These are phyloP conservation scores for Pterocarpus macrocarpus DNA, from an alignment of 306 rosid species.

Conservation along the genomic window DNA sequence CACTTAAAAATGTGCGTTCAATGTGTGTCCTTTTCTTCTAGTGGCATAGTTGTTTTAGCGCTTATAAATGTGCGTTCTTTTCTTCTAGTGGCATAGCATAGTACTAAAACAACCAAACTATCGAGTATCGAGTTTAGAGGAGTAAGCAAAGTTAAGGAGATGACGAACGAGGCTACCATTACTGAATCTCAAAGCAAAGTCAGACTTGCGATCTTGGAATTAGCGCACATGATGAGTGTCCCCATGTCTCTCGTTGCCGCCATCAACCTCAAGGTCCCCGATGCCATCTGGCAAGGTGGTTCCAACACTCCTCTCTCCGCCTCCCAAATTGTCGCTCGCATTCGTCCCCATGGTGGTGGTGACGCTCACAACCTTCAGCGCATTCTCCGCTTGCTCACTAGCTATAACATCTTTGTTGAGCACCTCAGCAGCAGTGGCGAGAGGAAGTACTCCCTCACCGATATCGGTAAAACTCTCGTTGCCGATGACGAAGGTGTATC, in stretches of 20 bases:
- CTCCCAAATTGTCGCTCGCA: constrained; percentile 53
- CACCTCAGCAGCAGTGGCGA: constrained; percentile 43
- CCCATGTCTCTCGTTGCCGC: constrained; percentile 82
- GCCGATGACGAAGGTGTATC: constrained; percentile 62
- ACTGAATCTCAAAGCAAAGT: constrained; percentile 52
- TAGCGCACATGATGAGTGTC: constrained; percentile 84
- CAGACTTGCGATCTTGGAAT: constrained; percentile 61
- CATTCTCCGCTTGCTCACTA: constrained; percentile 73
- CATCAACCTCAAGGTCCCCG: constrained; percentile 71
- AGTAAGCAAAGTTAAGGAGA: no score
- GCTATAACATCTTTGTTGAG: constrained; percentile 68
- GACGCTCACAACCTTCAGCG: constrained; percentile 80
- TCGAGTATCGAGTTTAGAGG: no score
- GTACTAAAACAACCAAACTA: no score
- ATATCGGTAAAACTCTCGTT: constrained; percentile 68
- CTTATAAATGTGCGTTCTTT: no score
- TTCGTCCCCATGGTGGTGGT: constrained; percentile 55
- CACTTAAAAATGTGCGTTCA: no score
- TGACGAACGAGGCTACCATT: no score
- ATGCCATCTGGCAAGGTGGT: constrained; percentile 74
- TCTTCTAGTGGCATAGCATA: no score
- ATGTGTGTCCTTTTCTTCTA: no score
- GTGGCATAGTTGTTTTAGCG: no score
- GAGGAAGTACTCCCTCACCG: constrained; percentile 72
- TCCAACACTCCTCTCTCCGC: constrained; percentile 70